Percentiles rank a stretch among this genome's conserved stretches.
Conservation (phyloP, 2,329 filamentous ascomycete species). For the Fusarium paranaense region DNA sequence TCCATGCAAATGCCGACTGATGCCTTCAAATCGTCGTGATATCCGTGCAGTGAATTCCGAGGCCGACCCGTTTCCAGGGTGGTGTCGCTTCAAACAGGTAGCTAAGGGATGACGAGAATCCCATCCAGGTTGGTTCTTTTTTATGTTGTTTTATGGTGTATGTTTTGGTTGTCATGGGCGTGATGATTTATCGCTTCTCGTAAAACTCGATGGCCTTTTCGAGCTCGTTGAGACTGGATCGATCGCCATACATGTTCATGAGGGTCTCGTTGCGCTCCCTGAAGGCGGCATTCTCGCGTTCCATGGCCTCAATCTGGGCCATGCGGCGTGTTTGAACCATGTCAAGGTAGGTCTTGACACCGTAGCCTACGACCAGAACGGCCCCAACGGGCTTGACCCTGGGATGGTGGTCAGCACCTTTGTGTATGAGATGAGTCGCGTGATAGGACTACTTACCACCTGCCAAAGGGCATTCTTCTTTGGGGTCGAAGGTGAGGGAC, state of each 20-base stretch:
- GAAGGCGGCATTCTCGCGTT: constrained; percentile 51
- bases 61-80: constrained; percentile 9
- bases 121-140: not conserved
- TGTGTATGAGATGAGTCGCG: constrained; percentile 2
- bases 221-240: constrained; percentile 60
- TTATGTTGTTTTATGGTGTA: constrained; percentile 1
- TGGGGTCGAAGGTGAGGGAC: constrained; percentile 43
- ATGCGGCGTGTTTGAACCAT: constrained; percentile 42
- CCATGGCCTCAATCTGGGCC: constrained; percentile 46
- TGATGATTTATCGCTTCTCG: constrained; percentile 49
- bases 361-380: constrained; percentile 50
- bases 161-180: constrained; percentile 4
- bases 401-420: constrained; percentile 19
- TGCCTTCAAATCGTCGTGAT: constrained; percentile 22
- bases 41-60: constrained; percentile 26
- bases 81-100: constrained; percentile 22
- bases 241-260: constrained; percentile 63
- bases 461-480: constrained; percentile 40
- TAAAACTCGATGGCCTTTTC: constrained; percentile 62
- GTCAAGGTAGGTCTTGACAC: constrained; percentile 49
- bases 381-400: constrained; percentile 50
- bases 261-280: constrained; percentile 56
- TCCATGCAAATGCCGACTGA: constrained; percentile 29
- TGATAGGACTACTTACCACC: constrained; percentile 32
- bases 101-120: constrained; percentile 4